Percentiles rank a stretch among this genome's conserved stretches.
These are phyloP conservation scores for Pythium oligandrum DNA, from an alignment of 352 stramenopile genomes.

Conservation along the genomic window DNA sequence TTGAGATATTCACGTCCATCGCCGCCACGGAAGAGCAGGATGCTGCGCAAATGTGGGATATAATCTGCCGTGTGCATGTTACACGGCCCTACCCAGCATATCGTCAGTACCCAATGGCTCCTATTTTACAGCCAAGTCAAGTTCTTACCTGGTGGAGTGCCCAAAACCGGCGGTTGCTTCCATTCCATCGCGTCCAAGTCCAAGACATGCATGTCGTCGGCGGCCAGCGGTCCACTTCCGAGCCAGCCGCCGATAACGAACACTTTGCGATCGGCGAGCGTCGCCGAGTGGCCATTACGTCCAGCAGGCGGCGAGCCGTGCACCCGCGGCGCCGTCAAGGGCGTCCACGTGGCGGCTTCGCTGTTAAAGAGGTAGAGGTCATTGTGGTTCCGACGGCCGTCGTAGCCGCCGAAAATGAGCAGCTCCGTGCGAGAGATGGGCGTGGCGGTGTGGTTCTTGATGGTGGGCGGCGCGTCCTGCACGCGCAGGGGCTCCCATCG, in stretches of 20 bases:
- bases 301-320: constrained; percentile 63
- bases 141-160: constrained; percentile 19
- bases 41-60: constrained; percentile 66
- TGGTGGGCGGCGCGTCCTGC: constrained; percentile 43
- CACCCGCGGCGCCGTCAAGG: constrained; percentile 31
- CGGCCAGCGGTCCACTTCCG: constrained; percentile 88
- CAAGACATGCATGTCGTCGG: constrained; percentile 90
- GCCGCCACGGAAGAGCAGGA: constrained; percentile 93
- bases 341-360: constrained; percentile 65
- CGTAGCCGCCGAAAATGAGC: constrained; percentile 93
- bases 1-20: constrained; percentile 95
- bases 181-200: constrained; percentile 74
- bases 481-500: constrained; percentile 55
- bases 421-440: constrained; percentile 49
- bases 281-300: constrained; percentile 94
- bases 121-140: too few relatives aligned
- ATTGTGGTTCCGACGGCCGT: constrained; percentile 93
- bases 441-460: constrained; percentile 87
- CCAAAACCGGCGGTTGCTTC: constrained; percentile 40
- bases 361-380: constrained; percentile 88
- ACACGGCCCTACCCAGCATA: constrained; percentile 65
- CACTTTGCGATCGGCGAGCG: constrained; percentile 85
- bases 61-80: constrained; percentile 98
- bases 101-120: not conserved
- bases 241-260: constrained; percentile 95